Base-by-base conservation (phyloP, 176 grass and related monocot species). In the Musa troglodytarum region DNA sequence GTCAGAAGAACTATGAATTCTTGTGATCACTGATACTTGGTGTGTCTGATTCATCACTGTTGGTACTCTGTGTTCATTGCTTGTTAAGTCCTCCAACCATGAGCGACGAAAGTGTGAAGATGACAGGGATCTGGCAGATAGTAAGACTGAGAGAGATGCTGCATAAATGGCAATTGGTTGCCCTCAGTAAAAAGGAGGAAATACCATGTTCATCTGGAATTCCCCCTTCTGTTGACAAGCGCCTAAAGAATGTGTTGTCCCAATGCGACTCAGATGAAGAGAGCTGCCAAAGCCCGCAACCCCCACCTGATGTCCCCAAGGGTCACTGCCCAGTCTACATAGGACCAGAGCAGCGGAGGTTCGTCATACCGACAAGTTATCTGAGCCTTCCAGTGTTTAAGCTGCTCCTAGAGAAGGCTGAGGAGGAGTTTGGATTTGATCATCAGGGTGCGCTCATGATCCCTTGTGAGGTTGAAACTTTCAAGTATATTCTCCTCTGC, bases 401-500 rank as follows among this genome's bases (percentile, higher is more conserved):
- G 82, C 75, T 87, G 54, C 88, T 98, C 28, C 88, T 98, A 57
- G 87, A 85, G 78, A 98, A 98, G 84, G 90, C 95, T n/a, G 84
- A 91, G 62, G 86, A 91, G 84, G 86, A 85, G 74, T 98, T 91
- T 73, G 95, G 95, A 58, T 91, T 89, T 80, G 83, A 73, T 34
- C 86, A 79, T 8, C 20, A 86, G 16, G 90, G 90, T 20, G 85
- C 86, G 10, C 84, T 98, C 64, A 81, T 69, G 24, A 76, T 94
- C 76, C 95, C 90, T 49, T 86, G 88, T 75, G 95, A 98, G 56
- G 84, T 84, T 15, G 85, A 98, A 73, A 75, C 90, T 4, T 98
- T 98, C 73, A 93, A 90, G 84, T 93, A 94, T 81, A 98, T 98
- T 28, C 90, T 98, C 76, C 95, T 93, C 75, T 93, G 95, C 78